phyloP scores from a whole-genome alignment of 106 monocot genomes.

The Vanilla planifolia region DNA sequence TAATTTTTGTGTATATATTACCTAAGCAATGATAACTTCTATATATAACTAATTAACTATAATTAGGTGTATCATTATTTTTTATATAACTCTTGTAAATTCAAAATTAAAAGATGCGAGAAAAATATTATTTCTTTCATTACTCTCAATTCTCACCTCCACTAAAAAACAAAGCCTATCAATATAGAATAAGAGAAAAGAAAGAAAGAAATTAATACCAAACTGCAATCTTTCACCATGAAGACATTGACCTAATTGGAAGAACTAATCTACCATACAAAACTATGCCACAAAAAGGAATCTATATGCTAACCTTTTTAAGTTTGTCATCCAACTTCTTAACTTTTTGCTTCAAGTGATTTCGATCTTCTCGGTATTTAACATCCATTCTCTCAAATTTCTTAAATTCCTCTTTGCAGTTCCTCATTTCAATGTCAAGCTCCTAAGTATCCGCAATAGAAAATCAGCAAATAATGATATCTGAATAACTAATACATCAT shows the following conservation, averaged over 20 bases:
- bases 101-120: too few relatives aligned
- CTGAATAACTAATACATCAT: background rate
- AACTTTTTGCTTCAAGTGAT: slow-evolving; percentile 85
- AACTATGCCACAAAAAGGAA: background rate
- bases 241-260: too few relatives aligned
- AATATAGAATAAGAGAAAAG: slow-evolving; percentile 1
- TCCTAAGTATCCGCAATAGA: slow-evolving; percentile 25
- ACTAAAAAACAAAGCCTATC: background rate
- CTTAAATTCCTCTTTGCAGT: slow-evolving; percentile 82
- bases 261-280: background rate
- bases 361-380: slow-evolving; percentile 83
- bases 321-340: slow-evolving; percentile 80
- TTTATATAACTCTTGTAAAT: too few relatives aligned
- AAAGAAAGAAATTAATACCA: background rate
- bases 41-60: too few relatives aligned
- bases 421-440: slow-evolving; percentile 72
- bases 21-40: too few relatives aligned
- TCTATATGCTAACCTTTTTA: slow-evolving; percentile 53
- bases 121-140: too few relatives aligned
- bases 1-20: too few relatives aligned
- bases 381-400: slow-evolving; percentile 85
- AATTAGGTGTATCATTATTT: too few relatives aligned
- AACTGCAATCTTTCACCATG: too few relatives aligned
- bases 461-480: background rate
- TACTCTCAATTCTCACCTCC: too few relatives aligned